Evolutionary conservation across 2,329 filamentous ascomycete species (phyloP).

Genomic region (Zelopaecilomyces penicillatus): DNA sequence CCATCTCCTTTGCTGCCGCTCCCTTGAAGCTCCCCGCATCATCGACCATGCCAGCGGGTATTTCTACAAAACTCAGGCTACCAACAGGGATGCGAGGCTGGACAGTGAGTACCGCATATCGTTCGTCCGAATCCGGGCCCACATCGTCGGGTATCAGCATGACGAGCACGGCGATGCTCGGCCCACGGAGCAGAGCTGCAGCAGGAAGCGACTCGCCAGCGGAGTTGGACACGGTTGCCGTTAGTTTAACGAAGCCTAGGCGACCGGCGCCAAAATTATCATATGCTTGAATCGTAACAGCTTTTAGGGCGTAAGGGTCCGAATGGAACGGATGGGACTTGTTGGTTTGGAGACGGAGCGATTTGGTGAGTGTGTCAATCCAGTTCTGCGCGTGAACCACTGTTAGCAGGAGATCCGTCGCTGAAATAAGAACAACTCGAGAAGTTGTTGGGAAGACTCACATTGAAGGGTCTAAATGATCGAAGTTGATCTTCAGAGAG

Average conservation of each 20-base stretch:
- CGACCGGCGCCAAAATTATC: slow-evolving; percentile 40
- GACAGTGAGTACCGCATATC: slow-evolving; percentile 50
- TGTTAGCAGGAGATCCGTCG: background rate
- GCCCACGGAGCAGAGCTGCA: slow-evolving; percentile 47
- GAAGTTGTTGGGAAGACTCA: slow-evolving; percentile 13
- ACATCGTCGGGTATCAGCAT: slow-evolving; percentile 46
- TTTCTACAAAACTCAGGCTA: slow-evolving; percentile 45
- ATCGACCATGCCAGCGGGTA: slow-evolving; percentile 53
- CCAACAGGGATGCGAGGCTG: slow-evolving; percentile 50
- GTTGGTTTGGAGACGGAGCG: slow-evolving; percentile 36
- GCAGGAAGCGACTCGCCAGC: slow-evolving; percentile 44
- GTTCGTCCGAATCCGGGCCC: slow-evolving; percentile 31
- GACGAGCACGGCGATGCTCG: slow-evolving; percentile 53
- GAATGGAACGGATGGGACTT: slow-evolving; percentile 42
- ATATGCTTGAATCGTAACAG: slow-evolving; percentile 44
- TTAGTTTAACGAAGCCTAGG: slow-evolving; percentile 51
- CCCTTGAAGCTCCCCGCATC: slow-evolving; percentile 46
- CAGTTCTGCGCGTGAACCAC: slow-evolving; percentile 31
- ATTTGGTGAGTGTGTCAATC: slow-evolving; percentile 37
- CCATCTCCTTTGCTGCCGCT: slow-evolving; percentile 50
- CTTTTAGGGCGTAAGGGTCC: slow-evolving; percentile 43
- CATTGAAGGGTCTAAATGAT: slow-evolving; percentile 39
- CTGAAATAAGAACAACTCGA: background rate
- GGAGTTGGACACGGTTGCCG: slow-evolving; percentile 38
- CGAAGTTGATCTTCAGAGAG: slow-evolving; percentile 34